Conservation (phyloP, 768 basidiomycete genomes). For the Glaciozyma antarctica region DNA sequence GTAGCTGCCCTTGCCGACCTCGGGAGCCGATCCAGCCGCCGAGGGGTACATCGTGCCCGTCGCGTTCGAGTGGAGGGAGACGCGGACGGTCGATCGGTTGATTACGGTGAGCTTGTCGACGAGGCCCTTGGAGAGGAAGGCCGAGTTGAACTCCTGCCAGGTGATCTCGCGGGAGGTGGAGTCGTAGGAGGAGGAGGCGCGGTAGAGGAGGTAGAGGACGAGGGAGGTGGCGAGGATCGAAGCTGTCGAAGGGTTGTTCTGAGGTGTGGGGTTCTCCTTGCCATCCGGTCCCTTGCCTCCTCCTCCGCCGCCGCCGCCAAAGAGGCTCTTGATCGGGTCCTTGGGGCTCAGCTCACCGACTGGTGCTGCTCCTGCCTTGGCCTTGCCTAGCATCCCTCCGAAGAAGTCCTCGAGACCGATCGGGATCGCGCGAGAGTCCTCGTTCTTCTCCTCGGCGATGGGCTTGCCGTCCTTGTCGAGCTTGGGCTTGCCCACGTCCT, state of each 20-base stretch:
- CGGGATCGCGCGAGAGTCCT: conserved; percentile 4
- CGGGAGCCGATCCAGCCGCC: conserved; percentile 40
- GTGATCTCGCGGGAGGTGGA: conserved; percentile 67
- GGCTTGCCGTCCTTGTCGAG: conserved; percentile 1
- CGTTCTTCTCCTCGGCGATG: not conserved
- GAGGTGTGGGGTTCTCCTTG: conserved; percentile 8
- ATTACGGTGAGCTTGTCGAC: conserved; percentile 89
- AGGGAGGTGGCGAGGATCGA: conserved; percentile 25
- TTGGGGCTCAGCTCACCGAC: conserved; percentile 24
- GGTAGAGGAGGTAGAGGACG: conserved; percentile 32
- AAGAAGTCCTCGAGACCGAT: conserved; percentile 35
- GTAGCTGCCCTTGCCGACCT: conserved; percentile 47
- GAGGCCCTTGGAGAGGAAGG: conserved; percentile 90
- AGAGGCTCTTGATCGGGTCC: conserved; percentile 15
- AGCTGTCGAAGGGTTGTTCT: conserved; percentile 12
- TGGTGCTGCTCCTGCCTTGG: not conserved
- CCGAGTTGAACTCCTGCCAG: conserved; percentile 98
- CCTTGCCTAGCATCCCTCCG: conserved; percentile 25
- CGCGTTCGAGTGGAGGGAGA: conserved; percentile 85
- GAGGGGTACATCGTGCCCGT: conserved; percentile 57
- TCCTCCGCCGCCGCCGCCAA: conserved; percentile 6
- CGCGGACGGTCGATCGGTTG: conserved; percentile 79
- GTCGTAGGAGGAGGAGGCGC: conserved; percentile 27
- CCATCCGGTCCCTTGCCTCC: conserved; percentile 10
- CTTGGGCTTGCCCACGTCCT: not conserved